Evolutionary conservation across 2,329 filamentous ascomycete genomes (phyloP).

Genomic region (Emergomyces orientalis): DNA sequence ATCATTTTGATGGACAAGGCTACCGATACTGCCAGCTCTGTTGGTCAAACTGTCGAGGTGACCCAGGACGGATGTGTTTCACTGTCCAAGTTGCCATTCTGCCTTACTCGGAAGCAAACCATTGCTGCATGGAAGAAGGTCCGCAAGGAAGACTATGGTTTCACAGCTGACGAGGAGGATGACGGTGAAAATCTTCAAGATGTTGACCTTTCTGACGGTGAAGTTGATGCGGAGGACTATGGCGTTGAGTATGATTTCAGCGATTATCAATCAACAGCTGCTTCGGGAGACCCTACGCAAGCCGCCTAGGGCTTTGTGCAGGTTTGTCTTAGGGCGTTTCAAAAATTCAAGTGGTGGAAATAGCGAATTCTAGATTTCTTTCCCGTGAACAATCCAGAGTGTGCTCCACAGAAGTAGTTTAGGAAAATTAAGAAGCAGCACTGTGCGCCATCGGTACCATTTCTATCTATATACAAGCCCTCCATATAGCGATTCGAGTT

Average conservation of each 20-base stretch:
- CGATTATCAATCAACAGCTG: conserved; percentile 21
- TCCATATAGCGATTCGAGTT: conserved; percentile 1
- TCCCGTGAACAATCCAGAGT: not conserved
- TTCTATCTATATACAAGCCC: not conserved
- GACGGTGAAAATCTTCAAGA: conserved; percentile 28
- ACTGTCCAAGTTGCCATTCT: conserved; percentile 28
- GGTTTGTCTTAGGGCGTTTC: not conserved
- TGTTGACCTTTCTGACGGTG: conserved; percentile 27
- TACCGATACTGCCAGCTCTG: conserved; percentile 28
- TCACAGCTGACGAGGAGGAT: conserved; percentile 25
- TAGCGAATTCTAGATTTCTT: not conserved
- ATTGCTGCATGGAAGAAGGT: conserved; percentile 30
- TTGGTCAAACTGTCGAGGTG: conserved; percentile 26
- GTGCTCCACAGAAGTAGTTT: not conserved
- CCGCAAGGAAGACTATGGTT: conserved; percentile 27
- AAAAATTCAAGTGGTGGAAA: not conserved
- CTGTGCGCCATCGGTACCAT: not conserved
- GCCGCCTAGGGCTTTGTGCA: not conserved
- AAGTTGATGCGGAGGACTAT: conserved; percentile 26
- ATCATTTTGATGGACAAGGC: conserved; percentile 30
- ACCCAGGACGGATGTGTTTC: conserved; percentile 25
- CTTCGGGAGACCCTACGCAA: conserved; percentile 17
- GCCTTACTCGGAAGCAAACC: conserved; percentile 26
- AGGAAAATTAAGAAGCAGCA: not conserved
- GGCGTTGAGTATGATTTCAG: conserved; percentile 30